Conservation (phyloP, 768 basidiomycete species). For the Pluteus cervinus region DNA sequence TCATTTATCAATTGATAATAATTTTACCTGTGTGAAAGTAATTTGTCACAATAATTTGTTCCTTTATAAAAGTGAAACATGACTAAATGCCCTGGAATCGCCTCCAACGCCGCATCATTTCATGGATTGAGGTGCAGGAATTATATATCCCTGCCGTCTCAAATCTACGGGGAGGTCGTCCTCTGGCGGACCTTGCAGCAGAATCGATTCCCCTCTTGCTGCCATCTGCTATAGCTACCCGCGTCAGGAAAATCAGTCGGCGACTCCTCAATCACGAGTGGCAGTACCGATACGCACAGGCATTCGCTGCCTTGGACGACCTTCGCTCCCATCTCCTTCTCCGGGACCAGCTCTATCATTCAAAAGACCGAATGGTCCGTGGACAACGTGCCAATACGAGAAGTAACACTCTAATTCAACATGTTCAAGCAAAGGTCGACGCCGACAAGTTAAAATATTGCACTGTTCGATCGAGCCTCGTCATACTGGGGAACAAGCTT, state of each 20-base stretch:
- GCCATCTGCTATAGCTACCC: slow-evolving; percentile 10
- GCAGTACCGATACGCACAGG: slow-evolving; percentile 21
- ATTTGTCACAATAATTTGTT: too few species aligned
- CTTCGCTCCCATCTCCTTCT: slow-evolving; percentile 23
- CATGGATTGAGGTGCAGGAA: slow-evolving; percentile 20
- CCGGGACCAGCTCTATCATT: slow-evolving; percentile 19
- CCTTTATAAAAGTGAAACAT: too few species aligned
- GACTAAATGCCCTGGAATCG: too few species aligned
- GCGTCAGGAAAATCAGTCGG: not conserved
- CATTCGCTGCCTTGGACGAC: slow-evolving; percentile 18
- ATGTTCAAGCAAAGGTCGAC: slow-evolving; percentile 11
- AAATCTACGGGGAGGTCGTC: not conserved
- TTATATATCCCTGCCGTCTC: slow-evolving; percentile 20
- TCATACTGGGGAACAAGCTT: not conserved
- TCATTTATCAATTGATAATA: too few species aligned
- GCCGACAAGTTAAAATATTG: slow-evolving; percentile 11
- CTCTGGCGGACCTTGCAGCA: too few species aligned
- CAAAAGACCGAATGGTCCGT: slow-evolving; percentile 19
- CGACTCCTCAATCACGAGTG: slow-evolving; percentile 18
- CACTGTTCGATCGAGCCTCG: slow-evolving; percentile 4
- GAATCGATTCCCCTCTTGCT: too few species aligned
- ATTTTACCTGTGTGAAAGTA: too few species aligned
- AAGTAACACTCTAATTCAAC: slow-evolving; percentile 12
- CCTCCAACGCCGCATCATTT: slow-evolving; percentile 17
- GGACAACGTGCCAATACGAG: slow-evolving; percentile 20